Evolutionary conservation across 192 early-diverging fungal species (phyloP).

Genomic region (Geosiphon pyriformis): DNA sequence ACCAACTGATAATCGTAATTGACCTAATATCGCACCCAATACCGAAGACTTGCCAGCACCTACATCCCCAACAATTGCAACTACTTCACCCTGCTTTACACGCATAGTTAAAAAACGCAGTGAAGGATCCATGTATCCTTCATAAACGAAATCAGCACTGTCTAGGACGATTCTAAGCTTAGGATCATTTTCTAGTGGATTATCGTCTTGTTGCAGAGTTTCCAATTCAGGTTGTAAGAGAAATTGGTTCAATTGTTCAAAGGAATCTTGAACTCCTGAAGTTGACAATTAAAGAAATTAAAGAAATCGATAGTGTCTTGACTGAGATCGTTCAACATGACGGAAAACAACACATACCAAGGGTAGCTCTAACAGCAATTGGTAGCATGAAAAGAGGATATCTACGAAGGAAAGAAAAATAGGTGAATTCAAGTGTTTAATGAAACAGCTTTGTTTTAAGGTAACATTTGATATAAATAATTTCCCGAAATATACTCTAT

Average conservation of each 20-base stretch:
- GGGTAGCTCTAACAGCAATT: slow-evolving; percentile 50
- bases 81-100: slow-evolving; percentile 45
- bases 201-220: slow-evolving; percentile 28
- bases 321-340: too few species aligned
- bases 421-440: too few species aligned
- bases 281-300: background rate
- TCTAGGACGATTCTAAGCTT: slow-evolving; percentile 44
- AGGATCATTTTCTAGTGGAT: slow-evolving; percentile 28
- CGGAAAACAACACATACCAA: too few species aligned
- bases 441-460: too few species aligned
- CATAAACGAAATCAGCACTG: slow-evolving; percentile 52
- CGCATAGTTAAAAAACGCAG: slow-evolving; percentile 45
- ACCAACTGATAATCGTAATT: slow-evolving; percentile 51
- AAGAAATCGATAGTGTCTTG: background rate
- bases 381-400: slow-evolving; percentile 67
- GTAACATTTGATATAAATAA: too few species aligned
- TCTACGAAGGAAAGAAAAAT: slow-evolving; percentile 20
- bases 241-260: slow-evolving; percentile 55
- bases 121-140: slow-evolving; percentile 37
- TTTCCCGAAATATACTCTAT: too few species aligned
- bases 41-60: slow-evolving; percentile 66
- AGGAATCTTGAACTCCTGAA: slow-evolving; percentile 48
- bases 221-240: slow-evolving; percentile 58
- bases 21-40: slow-evolving; percentile 62
- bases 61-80: slow-evolving; percentile 65